These are phyloP conservation scores for Phyllosticta citribraziliensis DNA, from an alignment of 2,329 filamentous ascomycete species.

Conservation along the genomic window DNA sequence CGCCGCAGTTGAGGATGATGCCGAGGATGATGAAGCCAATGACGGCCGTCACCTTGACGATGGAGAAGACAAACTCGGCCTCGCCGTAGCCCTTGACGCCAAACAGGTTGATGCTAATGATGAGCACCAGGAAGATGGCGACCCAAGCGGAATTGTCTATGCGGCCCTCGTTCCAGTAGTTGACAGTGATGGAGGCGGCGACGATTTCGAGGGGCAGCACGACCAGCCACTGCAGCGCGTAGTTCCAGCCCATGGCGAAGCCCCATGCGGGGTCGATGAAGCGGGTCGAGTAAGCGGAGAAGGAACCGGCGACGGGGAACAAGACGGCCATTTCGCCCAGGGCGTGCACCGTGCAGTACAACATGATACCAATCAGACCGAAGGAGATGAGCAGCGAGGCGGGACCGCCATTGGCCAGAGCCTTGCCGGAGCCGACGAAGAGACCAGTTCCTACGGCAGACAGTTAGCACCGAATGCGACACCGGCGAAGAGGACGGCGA, in stretches of 20 bases:
- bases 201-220: constrained; percentile 79
- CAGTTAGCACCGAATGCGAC: not conserved
- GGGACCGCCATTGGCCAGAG: constrained; percentile 29
- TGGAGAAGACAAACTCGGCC: constrained; percentile 78
- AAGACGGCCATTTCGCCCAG: constrained; percentile 84
- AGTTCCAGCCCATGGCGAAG: constrained; percentile 94
- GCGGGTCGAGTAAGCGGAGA: constrained; percentile 82
- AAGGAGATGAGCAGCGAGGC: constrained; percentile 27
- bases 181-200: constrained; percentile 72
- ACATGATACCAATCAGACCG: constrained; percentile 67
- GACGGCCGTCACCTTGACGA: constrained; percentile 76
- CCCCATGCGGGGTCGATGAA: constrained; percentile 93
- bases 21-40: constrained; percentile 85
- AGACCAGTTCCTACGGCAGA: constrained; percentile 45
- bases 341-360: constrained; percentile 86
- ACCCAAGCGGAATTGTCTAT: constrained; percentile 58
- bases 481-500: not conserved
- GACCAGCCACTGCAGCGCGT: constrained; percentile 79
- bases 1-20: constrained; percentile 76
- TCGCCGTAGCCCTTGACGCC: constrained; percentile 85
- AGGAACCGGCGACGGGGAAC: constrained; percentile 85
- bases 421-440: constrained; percentile 63
- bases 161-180: constrained; percentile 58
- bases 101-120: constrained; percentile 76
- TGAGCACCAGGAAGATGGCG: constrained; percentile 65